Evolutionary conservation across 2,329 filamentous ascomycete species (phyloP).

Genomic region (Tetracladium maxilliforme): DNA sequence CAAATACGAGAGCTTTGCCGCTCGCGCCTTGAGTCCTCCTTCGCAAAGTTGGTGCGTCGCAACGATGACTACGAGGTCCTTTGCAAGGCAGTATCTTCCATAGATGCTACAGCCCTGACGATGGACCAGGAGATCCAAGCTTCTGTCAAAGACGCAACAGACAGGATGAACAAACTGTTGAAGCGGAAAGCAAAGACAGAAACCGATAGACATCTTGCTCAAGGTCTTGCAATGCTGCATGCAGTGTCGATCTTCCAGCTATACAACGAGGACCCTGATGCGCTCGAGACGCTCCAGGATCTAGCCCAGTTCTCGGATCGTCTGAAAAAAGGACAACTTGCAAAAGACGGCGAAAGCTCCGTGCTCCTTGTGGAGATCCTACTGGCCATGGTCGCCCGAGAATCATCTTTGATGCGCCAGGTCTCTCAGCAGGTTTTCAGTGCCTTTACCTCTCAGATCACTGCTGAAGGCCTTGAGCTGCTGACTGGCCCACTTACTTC

Average conservation of each 20-base stretch:
- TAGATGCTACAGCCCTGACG: constrained; percentile 33
- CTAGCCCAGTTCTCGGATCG: too few species aligned
- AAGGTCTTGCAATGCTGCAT: constrained; percentile 67
- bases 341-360: constrained; percentile 40
- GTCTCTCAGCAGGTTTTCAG: constrained; percentile 81
- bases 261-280: constrained; percentile 80
- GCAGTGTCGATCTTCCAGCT: constrained; percentile 75
- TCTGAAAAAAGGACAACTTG: too few species aligned
- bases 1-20: too few species aligned
- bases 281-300: too few species aligned
- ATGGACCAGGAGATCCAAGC: constrained; percentile 40
- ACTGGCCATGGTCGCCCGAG: constrained; percentile 76
- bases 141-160: constrained; percentile 34
- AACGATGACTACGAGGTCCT: constrained; percentile 32
- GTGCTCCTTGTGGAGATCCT: constrained; percentile 76
- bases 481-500: constrained; percentile 56
- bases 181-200: constrained; percentile 21
- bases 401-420: constrained; percentile 71
- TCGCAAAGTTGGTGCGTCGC: constrained; percentile 42
- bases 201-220: constrained; percentile 17
- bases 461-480: constrained; percentile 53
- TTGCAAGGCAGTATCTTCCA: constrained; percentile 36
- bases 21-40: constrained; percentile 41
- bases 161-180: constrained; percentile 35
- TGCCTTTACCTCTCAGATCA: constrained; percentile 64